A percentile compares a stretch with the other conserved stretches of the same genome.
phyloP scores from a whole-genome alignment of 2,329 filamentous ascomycete genomes.

The Neodidymelliopsis sp. region DNA sequence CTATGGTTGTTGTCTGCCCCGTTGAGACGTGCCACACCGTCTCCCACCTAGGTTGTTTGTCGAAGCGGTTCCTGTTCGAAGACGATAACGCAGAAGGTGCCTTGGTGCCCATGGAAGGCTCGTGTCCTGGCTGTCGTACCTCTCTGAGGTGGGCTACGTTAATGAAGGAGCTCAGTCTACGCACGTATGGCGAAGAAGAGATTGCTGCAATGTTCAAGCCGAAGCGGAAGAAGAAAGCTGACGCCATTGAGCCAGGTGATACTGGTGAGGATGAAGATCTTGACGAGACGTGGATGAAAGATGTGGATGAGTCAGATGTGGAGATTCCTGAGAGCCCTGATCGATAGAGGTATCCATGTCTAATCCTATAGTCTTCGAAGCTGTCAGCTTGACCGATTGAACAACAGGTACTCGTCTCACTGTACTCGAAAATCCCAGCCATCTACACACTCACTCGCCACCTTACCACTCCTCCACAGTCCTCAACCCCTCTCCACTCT shows the following conservation, averaged over 20 bases:
- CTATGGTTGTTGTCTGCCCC: conserved; percentile 62
- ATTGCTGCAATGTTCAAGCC: conserved; percentile 72
- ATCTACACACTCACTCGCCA: too few species aligned
- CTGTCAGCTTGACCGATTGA: too few species aligned
- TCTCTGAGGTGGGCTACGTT: conserved; percentile 75
- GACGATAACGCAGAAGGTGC: conserved; percentile 39
- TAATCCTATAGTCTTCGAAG: too few species aligned
- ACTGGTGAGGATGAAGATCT: conserved; percentile 34
- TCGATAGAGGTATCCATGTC: too few species aligned
- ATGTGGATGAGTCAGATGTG: conserved; percentile 40
- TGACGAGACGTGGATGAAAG: conserved; percentile 45
- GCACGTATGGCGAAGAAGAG: conserved; percentile 74
- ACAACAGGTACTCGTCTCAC: too few species aligned
- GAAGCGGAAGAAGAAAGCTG: conserved; percentile 49
- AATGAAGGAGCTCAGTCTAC: conserved; percentile 81
- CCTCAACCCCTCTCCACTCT: too few species aligned
- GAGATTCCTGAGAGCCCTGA: conserved; percentile 17
- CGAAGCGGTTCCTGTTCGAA: conserved; percentile 58
- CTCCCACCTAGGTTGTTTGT: conserved; percentile 66
- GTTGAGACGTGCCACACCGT: conserved; percentile 55
- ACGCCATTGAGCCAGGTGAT: conserved; percentile 27
- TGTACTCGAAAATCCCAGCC: too few species aligned
- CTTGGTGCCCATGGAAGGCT: conserved; percentile 72
- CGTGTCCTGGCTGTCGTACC: conserved; percentile 73
- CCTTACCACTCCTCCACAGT: too few species aligned